Conservation (phyloP, 1,284 basidiomycete species). For the Apiotrichum siamense region DNA sequence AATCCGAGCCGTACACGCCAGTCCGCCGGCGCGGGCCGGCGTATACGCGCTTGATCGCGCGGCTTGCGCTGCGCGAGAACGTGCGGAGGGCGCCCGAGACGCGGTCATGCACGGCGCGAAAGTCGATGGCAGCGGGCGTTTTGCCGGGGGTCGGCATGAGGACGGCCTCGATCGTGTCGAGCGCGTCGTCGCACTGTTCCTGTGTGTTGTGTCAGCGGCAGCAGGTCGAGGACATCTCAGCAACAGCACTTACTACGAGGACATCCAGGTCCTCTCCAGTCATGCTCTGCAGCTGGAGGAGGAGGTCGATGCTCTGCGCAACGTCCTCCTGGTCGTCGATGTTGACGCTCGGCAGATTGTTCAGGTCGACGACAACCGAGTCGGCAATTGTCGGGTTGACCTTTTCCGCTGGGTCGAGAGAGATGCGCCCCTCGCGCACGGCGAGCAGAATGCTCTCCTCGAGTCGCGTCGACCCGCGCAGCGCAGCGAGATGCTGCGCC, state of each 20-base stretch:
- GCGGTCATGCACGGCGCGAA: conserved; percentile 58
- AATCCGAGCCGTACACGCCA: conserved; percentile 22
- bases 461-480: conserved; percentile 72
- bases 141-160: conserved; percentile 12
- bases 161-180: conserved; percentile 38
- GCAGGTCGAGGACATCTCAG: neutral
- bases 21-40: conserved; percentile 46
- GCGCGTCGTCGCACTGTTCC: conserved; percentile 36
- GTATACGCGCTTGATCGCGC: conserved; percentile 71
- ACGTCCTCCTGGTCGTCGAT: conserved; percentile 50
- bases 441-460: conserved; percentile 72
- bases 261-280: conserved; percentile 69
- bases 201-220: conserved; percentile 3
- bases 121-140: conserved; percentile 48
- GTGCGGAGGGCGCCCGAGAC: conserved; percentile 63
- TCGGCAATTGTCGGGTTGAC: conserved; percentile 15
- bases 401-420: conserved; percentile 31
- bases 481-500: conserved; percentile 82
- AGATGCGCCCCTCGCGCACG: conserved; percentile 55
- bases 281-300: conserved; percentile 74
- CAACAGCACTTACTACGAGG: conserved; percentile 58
- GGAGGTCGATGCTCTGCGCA: conserved; percentile 64
- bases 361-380: conserved; percentile 48
- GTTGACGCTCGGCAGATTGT: conserved; percentile 29
- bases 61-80: conserved; percentile 62